phyloP scores from a whole-genome alignment of 768 basidiomycete species.

The Epithele typhae region DNA sequence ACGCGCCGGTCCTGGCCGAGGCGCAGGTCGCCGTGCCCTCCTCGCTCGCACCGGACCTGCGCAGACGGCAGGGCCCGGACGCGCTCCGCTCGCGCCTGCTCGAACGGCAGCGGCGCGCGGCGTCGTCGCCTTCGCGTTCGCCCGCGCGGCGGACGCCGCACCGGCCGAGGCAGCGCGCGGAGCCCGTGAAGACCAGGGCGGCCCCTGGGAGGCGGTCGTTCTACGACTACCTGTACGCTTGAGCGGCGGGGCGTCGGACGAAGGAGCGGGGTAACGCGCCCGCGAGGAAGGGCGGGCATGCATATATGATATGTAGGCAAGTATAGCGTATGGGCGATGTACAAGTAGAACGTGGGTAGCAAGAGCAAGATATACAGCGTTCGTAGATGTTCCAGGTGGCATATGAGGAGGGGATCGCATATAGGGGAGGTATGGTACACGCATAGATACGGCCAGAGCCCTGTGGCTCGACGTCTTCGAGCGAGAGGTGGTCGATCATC shows the following conservation, averaged over 20 bases:
- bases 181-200: slow-evolving; percentile 3
- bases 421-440: slow-evolving; percentile 4
- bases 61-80: slow-evolving; percentile 14
- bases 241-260: no score
- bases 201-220: slow-evolving; percentile 14
- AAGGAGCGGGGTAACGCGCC: no score
- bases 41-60: no score
- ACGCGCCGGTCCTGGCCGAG: slow-evolving; percentile 22
- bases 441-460: slow-evolving; percentile 1
- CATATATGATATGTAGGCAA: no score
- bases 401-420: not conserved
- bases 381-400: slow-evolving; percentile 1
- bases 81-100: slow-evolving; percentile 29
- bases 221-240: slow-evolving; percentile 24
- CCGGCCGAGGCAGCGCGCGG: slow-evolving; percentile 11
- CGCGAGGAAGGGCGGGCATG: no score
- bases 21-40: no score
- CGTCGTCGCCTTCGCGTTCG: slow-evolving; percentile 55
- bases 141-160: slow-evolving; percentile 38
- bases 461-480: not conserved
- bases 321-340: slow-evolving; percentile 2
- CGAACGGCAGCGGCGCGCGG: slow-evolving; percentile 30
- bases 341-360: not conserved
- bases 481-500: slow-evolving; percentile 23
- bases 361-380: slow-evolving; percentile 1